A percentile compares a stretch with the other conserved stretches of the same genome.
Conservation (phyloP, 2,329 filamentous ascomycete species). For the Fulvia fulva region DNA sequence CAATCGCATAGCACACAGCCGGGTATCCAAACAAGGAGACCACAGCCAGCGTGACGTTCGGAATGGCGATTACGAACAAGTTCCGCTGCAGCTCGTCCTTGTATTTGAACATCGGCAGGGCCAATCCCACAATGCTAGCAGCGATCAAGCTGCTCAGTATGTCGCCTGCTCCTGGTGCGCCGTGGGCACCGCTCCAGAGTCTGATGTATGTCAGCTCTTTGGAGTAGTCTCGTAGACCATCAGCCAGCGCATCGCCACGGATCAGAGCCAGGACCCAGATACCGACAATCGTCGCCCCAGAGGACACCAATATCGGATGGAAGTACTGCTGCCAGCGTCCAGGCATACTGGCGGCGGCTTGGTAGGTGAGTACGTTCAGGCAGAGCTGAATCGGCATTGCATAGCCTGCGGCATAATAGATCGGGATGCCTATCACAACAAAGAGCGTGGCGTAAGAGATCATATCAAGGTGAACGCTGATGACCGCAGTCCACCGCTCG, state of each 20-base stretch:
- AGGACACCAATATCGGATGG: slow-evolving; percentile 57
- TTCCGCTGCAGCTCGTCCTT: slow-evolving; percentile 49
- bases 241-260: slow-evolving; percentile 39
- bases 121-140: slow-evolving; percentile 56
- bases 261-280: slow-evolving; percentile 53
- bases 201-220: slow-evolving; percentile 52
- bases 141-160: slow-evolving; percentile 54
- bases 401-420: slow-evolving; percentile 54
- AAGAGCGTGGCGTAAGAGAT: background rate
- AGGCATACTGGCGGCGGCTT: slow-evolving; percentile 49
- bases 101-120: slow-evolving; percentile 60
- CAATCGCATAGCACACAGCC: slow-evolving; percentile 50
- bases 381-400: slow-evolving; percentile 44
- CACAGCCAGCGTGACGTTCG: slow-evolving; percentile 51
- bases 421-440: slow-evolving; percentile 50
- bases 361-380: slow-evolving; percentile 52
- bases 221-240: slow-evolving; percentile 47
- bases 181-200: slow-evolving; percentile 44
- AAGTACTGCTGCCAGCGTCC: slow-evolving; percentile 49
- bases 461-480: slow-evolving; percentile 35
- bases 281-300: slow-evolving; percentile 50
- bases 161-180: slow-evolving; percentile 54
- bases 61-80: slow-evolving; percentile 52
- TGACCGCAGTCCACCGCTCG: slow-evolving; percentile 49
- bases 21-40: slow-evolving; percentile 57